Conservation (phyloP, 768 basidiomycete genomes). For the Lanmaoa rubissima region DNA sequence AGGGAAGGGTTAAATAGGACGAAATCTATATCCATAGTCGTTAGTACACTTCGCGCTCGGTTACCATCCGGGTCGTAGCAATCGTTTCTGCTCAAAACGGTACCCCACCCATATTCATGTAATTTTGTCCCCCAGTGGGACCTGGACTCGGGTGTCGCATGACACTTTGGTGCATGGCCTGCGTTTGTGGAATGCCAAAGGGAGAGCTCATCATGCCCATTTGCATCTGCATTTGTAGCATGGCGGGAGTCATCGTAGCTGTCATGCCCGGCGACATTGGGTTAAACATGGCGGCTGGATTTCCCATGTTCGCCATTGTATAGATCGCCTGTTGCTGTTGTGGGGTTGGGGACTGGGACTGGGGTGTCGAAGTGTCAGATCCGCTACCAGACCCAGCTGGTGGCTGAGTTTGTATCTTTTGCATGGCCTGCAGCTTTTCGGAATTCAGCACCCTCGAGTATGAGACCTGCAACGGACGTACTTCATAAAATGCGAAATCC, state of each 20-base stretch:
- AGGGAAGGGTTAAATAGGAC: slow-evolving; percentile 13
- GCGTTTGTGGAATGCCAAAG: slow-evolving; percentile 54
- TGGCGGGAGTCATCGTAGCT: slow-evolving; percentile 30
- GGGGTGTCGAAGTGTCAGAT: slow-evolving; percentile 31
- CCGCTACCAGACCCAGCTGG: slow-evolving; percentile 26
- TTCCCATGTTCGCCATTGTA: slow-evolving; percentile 39
- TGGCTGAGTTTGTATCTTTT: slow-evolving; percentile 52
- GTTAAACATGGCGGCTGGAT: slow-evolving; percentile 43
- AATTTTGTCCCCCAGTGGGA: slow-evolving; percentile 45
- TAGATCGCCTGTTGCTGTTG: slow-evolving; percentile 50
- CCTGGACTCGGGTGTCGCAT: slow-evolving; percentile 79
- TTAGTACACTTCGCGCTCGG: slow-evolving; percentile 11
- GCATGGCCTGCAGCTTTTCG: slow-evolving; percentile 76
- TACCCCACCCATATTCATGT: slow-evolving; percentile 42
- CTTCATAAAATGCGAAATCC: slow-evolving; percentile 92
- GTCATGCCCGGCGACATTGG: slow-evolving; percentile 34
- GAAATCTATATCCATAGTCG: slow-evolving; percentile 27
- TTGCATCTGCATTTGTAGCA: slow-evolving; percentile 48
- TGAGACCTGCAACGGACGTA: slow-evolving; percentile 31
- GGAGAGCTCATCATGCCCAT: slow-evolving; percentile 48
- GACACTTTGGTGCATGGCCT: slow-evolving; percentile 83
- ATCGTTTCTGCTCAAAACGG: slow-evolving; percentile 27
- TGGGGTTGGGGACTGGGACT: slow-evolving; percentile 40
- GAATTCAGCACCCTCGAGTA: slow-evolving; percentile 5
- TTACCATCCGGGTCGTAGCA: neutral